Percentiles rank a stretch among this genome's conserved stretches.
phyloP scores from a whole-genome alignment of 1,284 basidiomycete genomes.

The Tilletia setariae region DNA sequence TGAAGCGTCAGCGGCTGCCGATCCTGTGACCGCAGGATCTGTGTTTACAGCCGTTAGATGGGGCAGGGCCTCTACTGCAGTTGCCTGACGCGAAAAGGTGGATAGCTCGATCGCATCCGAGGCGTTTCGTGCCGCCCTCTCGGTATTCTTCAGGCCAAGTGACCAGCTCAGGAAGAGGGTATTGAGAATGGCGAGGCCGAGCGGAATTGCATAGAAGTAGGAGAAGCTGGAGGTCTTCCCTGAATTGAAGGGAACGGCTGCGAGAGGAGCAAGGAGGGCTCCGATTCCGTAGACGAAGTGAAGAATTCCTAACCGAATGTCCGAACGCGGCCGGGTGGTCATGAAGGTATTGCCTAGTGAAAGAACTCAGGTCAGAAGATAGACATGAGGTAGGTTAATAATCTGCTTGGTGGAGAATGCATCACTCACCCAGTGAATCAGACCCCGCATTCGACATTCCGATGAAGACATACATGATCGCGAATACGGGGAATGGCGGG shows the following conservation, averaged over 20 bases:
- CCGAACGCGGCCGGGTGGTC: constrained; percentile 27
- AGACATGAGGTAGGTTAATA: neutral
- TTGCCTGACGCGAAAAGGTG: too few species aligned
- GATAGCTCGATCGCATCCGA: too few species aligned
- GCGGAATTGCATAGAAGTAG: constrained; percentile 31
- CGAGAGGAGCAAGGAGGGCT: constrained; percentile 34
- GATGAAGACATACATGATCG: constrained; percentile 28
- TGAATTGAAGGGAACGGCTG: constrained; percentile 31
- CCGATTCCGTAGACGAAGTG: constrained; percentile 41
- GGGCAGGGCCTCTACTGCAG: too few species aligned
- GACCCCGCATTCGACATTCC: neutral
- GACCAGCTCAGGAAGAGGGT: constrained; percentile 20
- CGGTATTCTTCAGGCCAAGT: neutral
- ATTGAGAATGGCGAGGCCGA: constrained; percentile 27
- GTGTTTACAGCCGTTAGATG: too few species aligned
- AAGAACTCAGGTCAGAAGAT: neutral
- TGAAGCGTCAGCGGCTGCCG: too few species aligned
- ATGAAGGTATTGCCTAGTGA: constrained; percentile 28
- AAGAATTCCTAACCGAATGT: constrained; percentile 29
- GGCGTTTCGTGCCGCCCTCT: too few species aligned
- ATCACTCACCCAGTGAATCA: constrained; percentile 11
- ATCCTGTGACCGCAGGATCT: too few species aligned
- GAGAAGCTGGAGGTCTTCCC: constrained; percentile 26
- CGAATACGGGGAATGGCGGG: constrained; percentile 35
- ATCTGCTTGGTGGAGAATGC: too few species aligned